Evolutionary conservation across 2,329 filamentous ascomycete species (phyloP), one percentile per base, ranked within the genome.

Genomic region (Cadophora malorum): DNA sequence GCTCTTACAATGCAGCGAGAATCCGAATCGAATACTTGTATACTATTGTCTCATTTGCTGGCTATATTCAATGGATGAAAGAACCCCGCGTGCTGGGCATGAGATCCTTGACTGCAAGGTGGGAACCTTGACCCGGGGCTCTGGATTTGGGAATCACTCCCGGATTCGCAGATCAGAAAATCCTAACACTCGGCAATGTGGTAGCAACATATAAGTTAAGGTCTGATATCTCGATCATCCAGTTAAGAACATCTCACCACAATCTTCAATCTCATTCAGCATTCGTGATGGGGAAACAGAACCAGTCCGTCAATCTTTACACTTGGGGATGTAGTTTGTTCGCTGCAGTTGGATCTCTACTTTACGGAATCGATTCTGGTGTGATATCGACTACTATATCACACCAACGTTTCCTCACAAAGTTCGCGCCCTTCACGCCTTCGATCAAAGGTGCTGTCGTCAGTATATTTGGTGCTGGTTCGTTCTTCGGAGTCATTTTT

Each of bases 251-350:
- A 49, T 7, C 7, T 21, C n/a, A 21, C 6, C n/a, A 49, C n/a
- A 21, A 3, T 21, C 7, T 49, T 21, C 19, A 49, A 6, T 21
- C 5, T 21, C 45, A 49, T 8, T 10, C 19, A 10, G 10, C 19
- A 49, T 49, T 49, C 45, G 9, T 9, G 64, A 70, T 56, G 66
- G 68, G 16, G 63, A 66, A 49, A 66, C 68, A 68, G 68, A 50
- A 63, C 67, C 25, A 66, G 66, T 68, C 14, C 23, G 52, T 31
- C 12, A 56, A 31, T 28, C 31, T 56, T 23, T 31, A 56, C 23
- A 56, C 45, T 8, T 49, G 45, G 45, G 45, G 45, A 7, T 49
- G 45, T 21, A 49, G 45, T 49, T 49, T 49, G 45, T 49, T 49
- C 19, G 45, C 45, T 21, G 45, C 45, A 21, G 45, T 49, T 21